Conservation (phyloP, 1,284 basidiomycete species). For the Sporisorium exsertum region DNA sequence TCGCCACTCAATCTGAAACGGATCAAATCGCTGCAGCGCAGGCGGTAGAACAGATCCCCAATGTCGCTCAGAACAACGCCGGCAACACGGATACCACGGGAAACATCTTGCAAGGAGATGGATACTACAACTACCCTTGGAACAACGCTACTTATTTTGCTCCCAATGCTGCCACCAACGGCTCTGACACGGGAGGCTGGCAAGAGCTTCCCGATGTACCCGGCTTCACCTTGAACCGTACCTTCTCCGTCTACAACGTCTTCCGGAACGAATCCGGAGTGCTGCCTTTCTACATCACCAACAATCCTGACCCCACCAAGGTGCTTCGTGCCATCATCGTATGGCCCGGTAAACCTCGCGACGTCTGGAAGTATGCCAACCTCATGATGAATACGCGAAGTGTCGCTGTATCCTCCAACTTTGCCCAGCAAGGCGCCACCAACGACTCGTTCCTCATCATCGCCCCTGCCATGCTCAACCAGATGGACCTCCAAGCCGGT, state of each 20-base stretch:
- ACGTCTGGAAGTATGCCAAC: slow-evolving; percentile 63
- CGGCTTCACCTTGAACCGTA: slow-evolving; percentile 49
- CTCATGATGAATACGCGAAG: slow-evolving; percentile 53
- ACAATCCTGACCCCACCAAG: slow-evolving; percentile 32
- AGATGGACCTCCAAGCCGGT: slow-evolving; percentile 47
- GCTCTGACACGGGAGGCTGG: slow-evolving; percentile 70
- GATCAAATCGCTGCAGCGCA: slow-evolving; percentile 33
- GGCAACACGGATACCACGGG: slow-evolving; percentile 30
- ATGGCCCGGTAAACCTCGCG: slow-evolving; percentile 59
- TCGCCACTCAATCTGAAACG: slow-evolving; percentile 22
- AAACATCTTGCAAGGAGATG: slow-evolving; percentile 41
- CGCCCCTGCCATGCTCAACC: slow-evolving; percentile 40
- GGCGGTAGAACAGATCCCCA: slow-evolving; percentile 34
- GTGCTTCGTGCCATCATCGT: slow-evolving; percentile 52
- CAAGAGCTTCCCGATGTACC: slow-evolving; percentile 27
- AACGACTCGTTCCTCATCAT: slow-evolving; percentile 43
- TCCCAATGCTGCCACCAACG: slow-evolving; percentile 26
- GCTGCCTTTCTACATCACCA: slow-evolving; percentile 58
- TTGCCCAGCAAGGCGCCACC: slow-evolving; percentile 22
- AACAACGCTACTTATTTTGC: slow-evolving; percentile 24
- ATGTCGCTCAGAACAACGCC: slow-evolving; percentile 19
- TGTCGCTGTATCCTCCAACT: slow-evolving; percentile 39
- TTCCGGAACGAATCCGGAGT: slow-evolving; percentile 47
- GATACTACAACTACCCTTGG: slow-evolving; percentile 36
- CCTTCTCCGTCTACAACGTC: slow-evolving; percentile 36